Base-by-base conservation (phyloP, 2,329 filamentous ascomycete species). In the Berkeleyomyces basicola region DNA sequence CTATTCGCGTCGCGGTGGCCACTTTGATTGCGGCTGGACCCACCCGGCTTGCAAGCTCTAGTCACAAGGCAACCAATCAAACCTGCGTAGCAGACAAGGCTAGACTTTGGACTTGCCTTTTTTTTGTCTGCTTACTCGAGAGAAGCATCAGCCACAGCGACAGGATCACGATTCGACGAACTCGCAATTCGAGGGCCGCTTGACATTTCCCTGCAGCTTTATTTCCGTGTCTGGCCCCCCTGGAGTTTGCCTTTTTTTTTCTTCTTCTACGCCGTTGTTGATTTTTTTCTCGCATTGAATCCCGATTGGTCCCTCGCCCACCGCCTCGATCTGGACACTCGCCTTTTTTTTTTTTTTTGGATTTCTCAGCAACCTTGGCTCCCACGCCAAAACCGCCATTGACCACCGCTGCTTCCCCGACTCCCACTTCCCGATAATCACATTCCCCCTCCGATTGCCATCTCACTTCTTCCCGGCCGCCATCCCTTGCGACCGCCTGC, bases 341-440 rank as follows among this genome's bases (percentile, higher is more conserved):
- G 42, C n/a, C n/a, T n/a, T n/a, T n/a, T n/a, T n/a, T n/a, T n/a
- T n/a, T n/a, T n/a, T 31, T 58, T 58, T 49, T 49, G 39, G 40
- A 64, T 61, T 61, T 58, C 47, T 64, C 62, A 61, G 58, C 62
- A 58, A 47, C 43, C 37, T 47, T 10, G 43, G 7, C 53, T 44
- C 10, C 43, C 31, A 42, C 11, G 53, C 53, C 36, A 39, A 55
- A 40, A 46, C n/a, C 10, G 40, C n/a, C 53, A n/a, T 40, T 23
- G 16, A 62, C n/a, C 31, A 62, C 4, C 16, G 31, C 36, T 16
- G 51, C 51, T 10, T n/a, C 33, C 4, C 36, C 51, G n/a, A n/a
- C 33, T 31, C 51, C 10, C n/a, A 55, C 11, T 55, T 9, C 7
- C 33, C 51, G 51, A 55, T 39, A 62, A 11, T 37, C 23, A 10